phyloP scores from a whole-genome alignment of 331 rosid genomes.

The Dryas integrifolia region DNA sequence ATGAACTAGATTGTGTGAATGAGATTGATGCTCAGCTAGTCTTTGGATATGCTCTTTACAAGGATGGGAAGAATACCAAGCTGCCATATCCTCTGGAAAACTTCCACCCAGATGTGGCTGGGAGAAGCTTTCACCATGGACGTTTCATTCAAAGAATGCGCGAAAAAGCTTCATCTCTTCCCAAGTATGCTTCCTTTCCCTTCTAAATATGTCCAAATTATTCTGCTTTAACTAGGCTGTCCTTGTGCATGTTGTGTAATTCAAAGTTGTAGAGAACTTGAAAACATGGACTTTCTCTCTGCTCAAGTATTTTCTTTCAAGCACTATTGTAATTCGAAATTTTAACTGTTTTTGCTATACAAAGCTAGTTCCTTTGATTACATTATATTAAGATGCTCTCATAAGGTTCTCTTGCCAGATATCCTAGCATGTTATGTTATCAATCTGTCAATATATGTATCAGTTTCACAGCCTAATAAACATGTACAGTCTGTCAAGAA shows the following conservation, averaged over 20 bases:
- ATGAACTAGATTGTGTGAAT: constrained; percentile 23
- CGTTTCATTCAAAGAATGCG: constrained; percentile 26
- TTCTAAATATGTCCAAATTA: neutral
- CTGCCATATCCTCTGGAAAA: constrained; percentile 24
- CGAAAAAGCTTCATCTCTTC: constrained; percentile 24
- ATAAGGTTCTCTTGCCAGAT: too few species aligned
- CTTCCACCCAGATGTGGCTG: constrained; percentile 23
- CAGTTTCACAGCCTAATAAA: too few species aligned
- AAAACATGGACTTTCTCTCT: neutral
- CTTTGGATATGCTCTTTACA: constrained; percentile 29
- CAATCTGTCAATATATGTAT: neutral
- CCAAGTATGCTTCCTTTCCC: constrained; percentile 21
- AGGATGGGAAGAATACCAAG: constrained; percentile 24
- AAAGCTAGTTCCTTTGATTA: too few species aligned
- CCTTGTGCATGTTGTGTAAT: neutral
- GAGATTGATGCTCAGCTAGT: constrained; percentile 34
- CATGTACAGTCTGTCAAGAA: neutral
- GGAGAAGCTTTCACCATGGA: constrained; percentile 32
- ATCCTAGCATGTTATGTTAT: neutral
- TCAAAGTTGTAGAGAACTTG: neutral
- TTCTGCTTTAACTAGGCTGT: neutral
- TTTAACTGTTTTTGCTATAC: neutral
- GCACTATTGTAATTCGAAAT: neutral
- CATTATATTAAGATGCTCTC: too few species aligned
- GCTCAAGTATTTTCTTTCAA: neutral